Conservation (phyloP, 176 grass and related monocot species). For the Puya raimondii region DNA sequence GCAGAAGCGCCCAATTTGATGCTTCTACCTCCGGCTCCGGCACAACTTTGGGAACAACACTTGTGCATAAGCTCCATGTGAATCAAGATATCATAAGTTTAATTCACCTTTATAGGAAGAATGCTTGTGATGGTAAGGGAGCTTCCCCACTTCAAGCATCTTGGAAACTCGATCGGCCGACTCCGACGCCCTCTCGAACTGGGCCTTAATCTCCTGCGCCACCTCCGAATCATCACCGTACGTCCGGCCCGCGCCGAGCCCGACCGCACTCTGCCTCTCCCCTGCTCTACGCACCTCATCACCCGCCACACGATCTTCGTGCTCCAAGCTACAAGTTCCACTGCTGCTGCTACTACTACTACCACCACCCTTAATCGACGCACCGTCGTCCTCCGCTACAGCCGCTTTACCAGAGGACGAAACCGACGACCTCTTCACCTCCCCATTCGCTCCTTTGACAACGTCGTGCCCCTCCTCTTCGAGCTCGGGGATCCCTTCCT, state of each 20-base stretch:
- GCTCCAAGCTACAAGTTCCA: constrained; percentile 43
- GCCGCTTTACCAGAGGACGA: background rate
- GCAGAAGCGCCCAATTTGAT: too few species aligned
- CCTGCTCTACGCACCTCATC: constrained; percentile 54
- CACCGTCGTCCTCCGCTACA: constrained; percentile 35
- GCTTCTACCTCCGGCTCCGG: too few species aligned
- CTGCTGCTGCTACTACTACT: constrained; percentile 24
- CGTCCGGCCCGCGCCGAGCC: constrained; percentile 25
- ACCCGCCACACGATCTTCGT: constrained; percentile 81
- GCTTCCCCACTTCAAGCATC: constrained; percentile 95
- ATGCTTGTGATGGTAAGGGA: constrained; percentile 75
- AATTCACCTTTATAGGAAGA: constrained; percentile 69
- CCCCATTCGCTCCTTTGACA: constrained; percentile 75
- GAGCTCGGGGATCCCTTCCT: constrained; percentile 95
- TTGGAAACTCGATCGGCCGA: constrained; percentile 63
- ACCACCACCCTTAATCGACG: constrained; percentile 22
- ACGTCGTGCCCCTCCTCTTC: constrained; percentile 82
- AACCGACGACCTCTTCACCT: constrained; percentile 35
- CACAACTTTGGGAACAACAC: too few species aligned
- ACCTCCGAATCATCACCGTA: constrained; percentile 67
- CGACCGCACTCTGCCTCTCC: background rate
- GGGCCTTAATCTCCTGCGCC: constrained; percentile 59
- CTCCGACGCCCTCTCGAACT: constrained; percentile 66
- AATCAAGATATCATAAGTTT: background rate
- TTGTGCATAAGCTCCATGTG: too few species aligned